Conservation (phyloP, 2,329 filamentous ascomycete genomes). For the Diaporthe sp. region DNA sequence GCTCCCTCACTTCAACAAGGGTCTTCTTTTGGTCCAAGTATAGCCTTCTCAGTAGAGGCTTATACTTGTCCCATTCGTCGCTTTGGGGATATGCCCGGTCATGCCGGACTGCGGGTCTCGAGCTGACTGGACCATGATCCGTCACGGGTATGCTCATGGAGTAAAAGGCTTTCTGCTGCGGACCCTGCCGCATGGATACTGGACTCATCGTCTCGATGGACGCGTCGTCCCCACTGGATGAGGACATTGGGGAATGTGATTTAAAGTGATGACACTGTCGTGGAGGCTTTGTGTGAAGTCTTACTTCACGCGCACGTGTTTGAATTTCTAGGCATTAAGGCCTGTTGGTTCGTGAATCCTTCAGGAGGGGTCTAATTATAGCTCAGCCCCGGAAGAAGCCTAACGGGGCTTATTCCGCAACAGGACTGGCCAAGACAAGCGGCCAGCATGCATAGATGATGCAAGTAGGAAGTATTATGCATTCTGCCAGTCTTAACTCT, state of each 20-base stretch:
- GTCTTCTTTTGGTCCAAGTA: slow-evolving; percentile 17
- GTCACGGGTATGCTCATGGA: not conserved
- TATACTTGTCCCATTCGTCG: not conserved
- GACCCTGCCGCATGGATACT: not conserved
- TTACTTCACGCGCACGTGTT: not conserved
- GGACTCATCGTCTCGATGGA: not conserved
- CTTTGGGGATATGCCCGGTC: not conserved
- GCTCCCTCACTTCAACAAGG: not conserved
- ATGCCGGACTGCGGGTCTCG: too few relatives aligned
- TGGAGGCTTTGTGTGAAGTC: not conserved
- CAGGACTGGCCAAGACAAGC: not conserved
- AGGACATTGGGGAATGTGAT: not conserved
- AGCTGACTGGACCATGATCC: not conserved
- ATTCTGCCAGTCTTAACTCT: not conserved
- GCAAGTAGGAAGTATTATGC: not conserved
- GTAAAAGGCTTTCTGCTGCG: not conserved
- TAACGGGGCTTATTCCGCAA: not conserved
- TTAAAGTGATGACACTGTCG: not conserved
- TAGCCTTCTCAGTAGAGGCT: not conserved
- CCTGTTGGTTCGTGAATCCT: not conserved
- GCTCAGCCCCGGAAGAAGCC: not conserved
- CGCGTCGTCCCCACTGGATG: not conserved
- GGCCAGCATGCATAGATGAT: not conserved
- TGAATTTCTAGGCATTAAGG: not conserved
- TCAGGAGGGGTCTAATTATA: not conserved